Percentiles rank a stretch among this genome's conserved stretches.
Evolutionary conservation across 805 yeast genomes (phyloP).

Genomic region (Kazachstania africana): DNA sequence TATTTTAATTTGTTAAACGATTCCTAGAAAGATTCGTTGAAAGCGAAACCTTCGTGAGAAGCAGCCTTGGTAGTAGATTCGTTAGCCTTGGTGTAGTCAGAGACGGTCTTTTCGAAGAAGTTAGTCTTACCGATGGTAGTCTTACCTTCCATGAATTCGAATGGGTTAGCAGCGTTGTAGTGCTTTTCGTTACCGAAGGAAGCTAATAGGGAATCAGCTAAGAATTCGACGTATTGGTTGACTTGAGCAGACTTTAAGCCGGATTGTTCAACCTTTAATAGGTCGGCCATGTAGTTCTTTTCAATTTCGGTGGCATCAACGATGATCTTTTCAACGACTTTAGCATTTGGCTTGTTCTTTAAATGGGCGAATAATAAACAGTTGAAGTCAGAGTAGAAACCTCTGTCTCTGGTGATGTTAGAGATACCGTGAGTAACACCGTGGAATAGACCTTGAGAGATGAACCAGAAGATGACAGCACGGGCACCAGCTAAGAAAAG

Average conservation of each 20-base stretch:
- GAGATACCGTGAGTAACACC: constrained; percentile 94
- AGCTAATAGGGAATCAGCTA: constrained; percentile 85
- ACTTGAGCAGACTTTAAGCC: constrained; percentile 87
- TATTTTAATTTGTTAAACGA: too few species aligned
- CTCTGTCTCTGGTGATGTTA: constrained; percentile 94
- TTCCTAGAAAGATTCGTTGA: constrained; percentile 83
- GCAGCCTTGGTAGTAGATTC: constrained; percentile 38
- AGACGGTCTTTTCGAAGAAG: constrained; percentile 96
- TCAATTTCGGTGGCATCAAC: constrained; percentile 92
- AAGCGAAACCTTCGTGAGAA: constrained; percentile 46
- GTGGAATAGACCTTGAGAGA: constrained; percentile 95
- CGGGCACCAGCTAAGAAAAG: constrained; percentile 95
- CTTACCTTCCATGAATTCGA: constrained; percentile 96
- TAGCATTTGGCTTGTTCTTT: constrained; percentile 69
- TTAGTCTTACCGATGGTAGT: constrained; percentile 96
- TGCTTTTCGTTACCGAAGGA: constrained; percentile 82
- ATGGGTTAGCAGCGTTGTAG: constrained; percentile 83
- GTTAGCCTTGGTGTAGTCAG: constrained; percentile 97
- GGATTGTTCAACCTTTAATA: constrained; percentile 77
- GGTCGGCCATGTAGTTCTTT: constrained; percentile 82
- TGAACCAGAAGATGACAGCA: constrained; percentile 94
- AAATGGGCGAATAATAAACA: constrained; percentile 88
- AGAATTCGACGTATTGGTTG: constrained; percentile 94
- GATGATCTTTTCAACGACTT: constrained; percentile 70
- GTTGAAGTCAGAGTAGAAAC: constrained; percentile 94